These are phyloP conservation scores for Hypomontagnella submonticulosa DNA, from an alignment of 495 filamentous ascomycete genomes.

Conservation along the genomic window DNA sequence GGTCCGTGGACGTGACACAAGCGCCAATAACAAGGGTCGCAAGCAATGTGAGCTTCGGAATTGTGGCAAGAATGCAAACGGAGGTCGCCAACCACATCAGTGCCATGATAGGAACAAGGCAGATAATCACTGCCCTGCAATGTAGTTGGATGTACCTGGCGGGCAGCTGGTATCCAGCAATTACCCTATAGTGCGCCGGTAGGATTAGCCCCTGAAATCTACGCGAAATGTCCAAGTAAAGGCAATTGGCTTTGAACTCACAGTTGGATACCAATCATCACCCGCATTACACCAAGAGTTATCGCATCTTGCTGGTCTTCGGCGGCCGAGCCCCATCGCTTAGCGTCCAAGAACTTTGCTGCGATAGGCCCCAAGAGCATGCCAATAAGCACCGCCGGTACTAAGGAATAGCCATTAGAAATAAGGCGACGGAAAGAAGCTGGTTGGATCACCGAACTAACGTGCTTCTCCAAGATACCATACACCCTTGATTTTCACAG, in stretches of 20 bases:
- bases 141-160: conserved; percentile 79
- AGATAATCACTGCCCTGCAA: conserved; percentile 76
- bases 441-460: conserved; percentile 44
- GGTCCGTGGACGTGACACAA: conserved; percentile 71
- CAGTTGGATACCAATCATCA: conserved; percentile 68
- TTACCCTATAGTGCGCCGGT: conserved; percentile 61
- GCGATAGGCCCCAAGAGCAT: conserved; percentile 60
- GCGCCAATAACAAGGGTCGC: conserved; percentile 69
- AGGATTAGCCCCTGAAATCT: conserved; percentile 49
- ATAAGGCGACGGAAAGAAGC: background rate
- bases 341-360: conserved; percentile 60
- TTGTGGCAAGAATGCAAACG: conserved; percentile 76
- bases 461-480: conserved; percentile 70
- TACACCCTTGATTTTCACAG: conserved; percentile 62
- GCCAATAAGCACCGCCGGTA: conserved; percentile 63
- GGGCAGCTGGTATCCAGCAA: conserved; percentile 87
- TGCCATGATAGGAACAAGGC: conserved; percentile 89
- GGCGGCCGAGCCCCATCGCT: conserved; percentile 55
- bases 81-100: conserved; percentile 85
- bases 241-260: conserved; percentile 44
- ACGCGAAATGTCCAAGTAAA: conserved; percentile 48
- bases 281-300: conserved; percentile 60
- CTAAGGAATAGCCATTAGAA: conserved; percentile 42
- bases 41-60: conserved; percentile 64
- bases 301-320: conserved; percentile 56